These are phyloP conservation scores for Pestalotiopsis sp. DNA, from an alignment of 2,329 filamentous ascomycete genomes.

Conservation along the genomic window DNA sequence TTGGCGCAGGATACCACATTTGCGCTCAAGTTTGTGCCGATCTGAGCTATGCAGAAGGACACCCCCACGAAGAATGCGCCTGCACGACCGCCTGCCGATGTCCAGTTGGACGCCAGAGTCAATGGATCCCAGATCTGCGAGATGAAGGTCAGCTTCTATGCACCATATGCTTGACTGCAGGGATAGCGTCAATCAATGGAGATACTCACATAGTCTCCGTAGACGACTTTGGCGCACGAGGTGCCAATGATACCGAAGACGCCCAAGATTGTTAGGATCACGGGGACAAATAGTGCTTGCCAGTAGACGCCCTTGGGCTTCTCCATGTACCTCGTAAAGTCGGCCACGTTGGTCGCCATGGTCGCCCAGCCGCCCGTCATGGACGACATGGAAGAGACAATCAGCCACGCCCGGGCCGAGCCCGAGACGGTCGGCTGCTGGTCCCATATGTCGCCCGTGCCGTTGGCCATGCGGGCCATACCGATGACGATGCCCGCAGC, in stretches of 20 bases:
- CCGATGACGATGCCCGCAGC: constrained; percentile 66
- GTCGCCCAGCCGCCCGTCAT: constrained; percentile 46
- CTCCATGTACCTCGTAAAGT: constrained; percentile 52
- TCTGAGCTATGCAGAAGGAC: constrained; percentile 55
- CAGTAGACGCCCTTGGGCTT: constrained; percentile 39
- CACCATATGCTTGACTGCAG: constrained; percentile 35
- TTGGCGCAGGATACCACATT: constrained; percentile 59
- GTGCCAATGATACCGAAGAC: constrained; percentile 60
- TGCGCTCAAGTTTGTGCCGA: constrained; percentile 60
- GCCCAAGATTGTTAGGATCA: constrained; percentile 50
- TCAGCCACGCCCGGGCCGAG: constrained; percentile 55
- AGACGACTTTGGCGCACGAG: constrained; percentile 54
- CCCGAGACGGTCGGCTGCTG: constrained; percentile 37
- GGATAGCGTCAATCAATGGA: constrained; percentile 46
- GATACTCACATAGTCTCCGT: constrained; percentile 54
- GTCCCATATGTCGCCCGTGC: constrained; percentile 44
- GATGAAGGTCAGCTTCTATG: background rate
- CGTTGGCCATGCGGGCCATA: constrained; percentile 60
- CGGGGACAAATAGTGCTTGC: constrained; percentile 47
- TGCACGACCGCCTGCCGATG: constrained; percentile 37
- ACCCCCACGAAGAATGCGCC: constrained; percentile 51
- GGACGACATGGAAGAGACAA: constrained; percentile 46
- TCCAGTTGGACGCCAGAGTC: constrained; percentile 30
- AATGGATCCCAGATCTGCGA: constrained; percentile 17
- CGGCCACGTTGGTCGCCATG: constrained; percentile 52